Conservation (phyloP, 1,284 basidiomycete species). For the Salmacisia buchloeana region DNA sequence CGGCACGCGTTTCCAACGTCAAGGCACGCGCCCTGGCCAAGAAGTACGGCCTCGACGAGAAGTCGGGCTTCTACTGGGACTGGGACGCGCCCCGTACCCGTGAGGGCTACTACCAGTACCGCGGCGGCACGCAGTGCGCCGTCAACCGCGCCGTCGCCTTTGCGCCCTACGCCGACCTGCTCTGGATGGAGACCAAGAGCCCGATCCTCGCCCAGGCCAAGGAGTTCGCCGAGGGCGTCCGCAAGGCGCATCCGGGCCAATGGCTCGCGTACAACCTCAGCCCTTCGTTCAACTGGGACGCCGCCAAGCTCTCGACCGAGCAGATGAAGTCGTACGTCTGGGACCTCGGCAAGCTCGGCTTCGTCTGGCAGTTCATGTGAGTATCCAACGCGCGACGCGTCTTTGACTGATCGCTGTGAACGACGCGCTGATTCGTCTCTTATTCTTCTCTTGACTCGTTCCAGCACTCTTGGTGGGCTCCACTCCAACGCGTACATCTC, state of each 20-base stretch:
- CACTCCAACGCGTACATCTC: constrained; percentile 97
- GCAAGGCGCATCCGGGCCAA: constrained; percentile 39
- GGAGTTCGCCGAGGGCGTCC: constrained; percentile 68
- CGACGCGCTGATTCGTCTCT: constrained; percentile 34
- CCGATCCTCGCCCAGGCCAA: constrained; percentile 89
- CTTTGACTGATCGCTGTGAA: neutral
- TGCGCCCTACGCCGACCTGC: constrained; percentile 81
- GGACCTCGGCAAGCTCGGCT: constrained; percentile 87
- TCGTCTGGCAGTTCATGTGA: constrained; percentile 91
- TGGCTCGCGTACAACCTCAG: constrained; percentile 51
- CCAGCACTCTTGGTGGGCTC: constrained; percentile 75
- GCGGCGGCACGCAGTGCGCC: constrained; percentile 90
- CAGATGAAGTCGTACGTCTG: constrained; percentile 90
- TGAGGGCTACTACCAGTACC: constrained; percentile 94
- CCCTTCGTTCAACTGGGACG: constrained; percentile 58
- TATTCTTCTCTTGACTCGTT: constrained; percentile 69
- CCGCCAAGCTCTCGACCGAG: constrained; percentile 74
- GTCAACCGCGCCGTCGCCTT: constrained; percentile 88
- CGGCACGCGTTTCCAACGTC: constrained; percentile 64
- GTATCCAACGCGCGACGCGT: constrained; percentile 53
- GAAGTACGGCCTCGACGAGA: constrained; percentile 65
- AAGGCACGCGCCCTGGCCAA: constrained; percentile 71
- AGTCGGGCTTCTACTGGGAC: constrained; percentile 63
- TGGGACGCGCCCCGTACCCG: constrained; percentile 91
- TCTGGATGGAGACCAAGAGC: constrained; percentile 76